Evolutionary conservation across 2,329 filamentous ascomycete genomes (phyloP).

Genomic region (Exophiala phaeomuriformis): DNA sequence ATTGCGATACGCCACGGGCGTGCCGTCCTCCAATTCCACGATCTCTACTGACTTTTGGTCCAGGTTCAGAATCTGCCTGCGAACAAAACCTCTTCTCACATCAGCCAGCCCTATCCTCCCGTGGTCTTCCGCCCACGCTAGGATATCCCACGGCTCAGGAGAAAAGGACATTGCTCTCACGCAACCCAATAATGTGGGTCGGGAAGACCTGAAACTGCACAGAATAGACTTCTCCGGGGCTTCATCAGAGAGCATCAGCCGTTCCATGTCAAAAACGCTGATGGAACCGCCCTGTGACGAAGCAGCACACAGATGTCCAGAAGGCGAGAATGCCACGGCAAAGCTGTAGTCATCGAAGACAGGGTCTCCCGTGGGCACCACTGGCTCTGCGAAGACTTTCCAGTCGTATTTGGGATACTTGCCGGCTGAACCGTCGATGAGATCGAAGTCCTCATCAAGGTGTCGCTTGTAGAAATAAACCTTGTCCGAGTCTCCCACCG

Average conservation of each 20-base stretch:
- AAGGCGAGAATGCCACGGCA: constrained; percentile 44
- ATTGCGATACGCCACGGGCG: constrained; percentile 21
- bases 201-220: constrained; percentile 68
- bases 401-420: constrained; percentile 38
- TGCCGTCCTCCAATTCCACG: constrained; percentile 25
- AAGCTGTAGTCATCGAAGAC: constrained; percentile 42
- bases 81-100: constrained; percentile 40
- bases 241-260: constrained; percentile 19
- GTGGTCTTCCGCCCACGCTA: constrained; percentile 90
- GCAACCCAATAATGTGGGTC: constrained; percentile 66
- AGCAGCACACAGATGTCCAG: constrained; percentile 43
- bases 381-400: constrained; percentile 35
- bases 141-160: constrained; percentile 77
- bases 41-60: constrained; percentile 23
- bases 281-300: constrained; percentile 45
- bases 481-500: constrained; percentile 79
- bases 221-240: constrained; percentile 47
- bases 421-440: constrained; percentile 20
- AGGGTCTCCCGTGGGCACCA: constrained; percentile 36
- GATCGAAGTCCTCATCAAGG: constrained; percentile 26
- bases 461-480: constrained; percentile 69
- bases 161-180: constrained; percentile 89
- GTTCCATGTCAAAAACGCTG: constrained; percentile 39
- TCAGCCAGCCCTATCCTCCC: constrained; percentile 43
- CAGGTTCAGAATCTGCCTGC: constrained; percentile 37